Evolutionary conservation across 169 alveolate species (phyloP).

Genomic region (Cryptosporidium ryanae): DNA sequence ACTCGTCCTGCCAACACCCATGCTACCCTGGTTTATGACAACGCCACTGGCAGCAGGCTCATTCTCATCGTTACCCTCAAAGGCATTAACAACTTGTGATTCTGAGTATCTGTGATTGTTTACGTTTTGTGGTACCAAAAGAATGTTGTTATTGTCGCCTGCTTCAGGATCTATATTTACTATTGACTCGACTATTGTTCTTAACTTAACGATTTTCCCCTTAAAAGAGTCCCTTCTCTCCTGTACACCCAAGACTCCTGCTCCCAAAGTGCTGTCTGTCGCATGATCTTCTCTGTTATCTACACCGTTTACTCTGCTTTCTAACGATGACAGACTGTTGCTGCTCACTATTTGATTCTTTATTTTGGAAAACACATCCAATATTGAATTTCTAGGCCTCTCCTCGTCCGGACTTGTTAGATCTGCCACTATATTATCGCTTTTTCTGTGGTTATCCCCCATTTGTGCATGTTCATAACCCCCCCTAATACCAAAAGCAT

Average conservation of each 20-base stretch:
- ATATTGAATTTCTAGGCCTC: conserved; percentile 49
- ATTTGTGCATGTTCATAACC: not conserved
- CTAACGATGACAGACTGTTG: not conserved
- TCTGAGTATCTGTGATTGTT: conserved; percentile 15
- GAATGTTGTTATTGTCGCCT: not conserved
- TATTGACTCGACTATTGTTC: conserved; percentile 48
- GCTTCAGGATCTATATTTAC: conserved; percentile 27
- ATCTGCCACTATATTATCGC: not conserved
- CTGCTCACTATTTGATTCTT: not conserved
- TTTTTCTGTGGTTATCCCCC: not conserved
- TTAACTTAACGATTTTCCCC: not conserved
- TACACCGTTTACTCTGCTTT: not conserved
- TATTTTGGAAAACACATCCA: not conserved
- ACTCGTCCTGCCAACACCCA: conserved; percentile 54
- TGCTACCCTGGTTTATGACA: conserved; percentile 7
- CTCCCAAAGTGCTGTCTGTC: too few relatives aligned
- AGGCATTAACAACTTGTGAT: conserved; percentile 18
- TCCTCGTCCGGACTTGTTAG: conserved; percentile 22
- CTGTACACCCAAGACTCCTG: not conserved
- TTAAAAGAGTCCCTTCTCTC: not conserved
- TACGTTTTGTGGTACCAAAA: not conserved
- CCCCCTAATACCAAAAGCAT: too few relatives aligned
- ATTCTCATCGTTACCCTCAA: conserved; percentile 4
- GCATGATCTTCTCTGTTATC: not conserved
- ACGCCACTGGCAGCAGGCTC: not conserved